phyloP scores from a whole-genome alignment of 345 rosid species.

The Salix caprea region DNA sequence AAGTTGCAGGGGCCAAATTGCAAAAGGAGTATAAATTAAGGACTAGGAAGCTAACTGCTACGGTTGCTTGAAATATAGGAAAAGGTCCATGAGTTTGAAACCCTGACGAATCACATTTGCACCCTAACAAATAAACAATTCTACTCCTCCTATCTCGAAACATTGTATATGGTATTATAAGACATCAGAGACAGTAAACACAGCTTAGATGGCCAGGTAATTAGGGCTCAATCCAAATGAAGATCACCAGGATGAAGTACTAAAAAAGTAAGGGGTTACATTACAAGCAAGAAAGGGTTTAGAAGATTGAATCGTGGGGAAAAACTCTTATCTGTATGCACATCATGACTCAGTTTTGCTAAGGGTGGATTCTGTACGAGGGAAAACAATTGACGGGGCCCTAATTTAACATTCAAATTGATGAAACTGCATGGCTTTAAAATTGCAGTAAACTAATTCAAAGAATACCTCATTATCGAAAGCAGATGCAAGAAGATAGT shows the following conservation, averaged over 20 bases:
- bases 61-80: background rate
- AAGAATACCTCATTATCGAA: conserved; percentile 87
- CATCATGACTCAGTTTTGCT: background rate
- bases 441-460: conserved; percentile 5
- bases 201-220: background rate
- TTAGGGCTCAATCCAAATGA: background rate
- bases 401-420: background rate
- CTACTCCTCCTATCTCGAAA: background rate
- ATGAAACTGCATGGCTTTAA: background rate
- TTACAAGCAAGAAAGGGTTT: background rate
- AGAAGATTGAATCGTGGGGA: background rate
- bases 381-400: background rate
- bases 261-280: background rate
- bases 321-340: background rate
- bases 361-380: background rate
- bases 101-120: background rate
- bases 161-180: background rate
- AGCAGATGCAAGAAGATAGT: conserved; percentile 87
- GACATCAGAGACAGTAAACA: background rate
- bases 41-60: background rate
- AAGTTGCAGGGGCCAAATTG: background rate
- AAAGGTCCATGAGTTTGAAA: background rate
- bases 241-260: background rate
- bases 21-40: background rate
- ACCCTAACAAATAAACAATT: background rate